Base-by-base conservation (phyloP, 192 early-diverging fungal genomes). In the Radiomyces spectabilis region DNA sequence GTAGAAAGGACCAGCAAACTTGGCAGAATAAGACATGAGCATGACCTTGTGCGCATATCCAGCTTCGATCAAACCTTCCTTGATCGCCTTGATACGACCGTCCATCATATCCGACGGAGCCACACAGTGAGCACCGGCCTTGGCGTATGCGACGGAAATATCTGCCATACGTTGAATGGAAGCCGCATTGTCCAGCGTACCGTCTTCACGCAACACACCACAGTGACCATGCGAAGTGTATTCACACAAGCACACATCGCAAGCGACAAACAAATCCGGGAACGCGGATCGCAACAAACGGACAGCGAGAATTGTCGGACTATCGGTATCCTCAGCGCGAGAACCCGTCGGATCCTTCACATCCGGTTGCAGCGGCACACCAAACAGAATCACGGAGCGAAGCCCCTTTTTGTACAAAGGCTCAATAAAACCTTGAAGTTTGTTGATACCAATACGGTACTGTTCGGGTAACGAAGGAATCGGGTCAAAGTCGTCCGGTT, bases 91-190 rank as follows among this genome's bases (percentile, higher is more conserved):
- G 64, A 99, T 88, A 50, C 96, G 82, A 33, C 89, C 89, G 43
- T 95, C 96, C 94, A 96, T 97, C 95, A 98, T 98, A 64, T 98
- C 95, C 12, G 88, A 91, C 8, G 95, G 95, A 3, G 93, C 85
- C 4, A 97, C 87, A 53, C 90, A 82, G 31, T 95, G 89, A 39
- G 89, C 89, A 34, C 94, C 96, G 2, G 94, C 94, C 48, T 84
- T 77, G 15, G 93, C 94, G 73, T 95, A 99, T 41, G 71, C 78
- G 32, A 93, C 68, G 8, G 91, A 82, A 3, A 97, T 88, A 53
- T 92, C 80, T 0, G 88, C 92, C 31, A 99, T 44, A 7, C 94
- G 78, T 40, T 83, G 61, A 43, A 92, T 87, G 39, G 82, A 87
- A 7, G 71, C 69, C 5, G 67, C 60, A 72, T 99, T 96, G 72